Conservation (phyloP, 2,329 filamentous ascomycete genomes). For the Colletotrichum cereale region DNA sequence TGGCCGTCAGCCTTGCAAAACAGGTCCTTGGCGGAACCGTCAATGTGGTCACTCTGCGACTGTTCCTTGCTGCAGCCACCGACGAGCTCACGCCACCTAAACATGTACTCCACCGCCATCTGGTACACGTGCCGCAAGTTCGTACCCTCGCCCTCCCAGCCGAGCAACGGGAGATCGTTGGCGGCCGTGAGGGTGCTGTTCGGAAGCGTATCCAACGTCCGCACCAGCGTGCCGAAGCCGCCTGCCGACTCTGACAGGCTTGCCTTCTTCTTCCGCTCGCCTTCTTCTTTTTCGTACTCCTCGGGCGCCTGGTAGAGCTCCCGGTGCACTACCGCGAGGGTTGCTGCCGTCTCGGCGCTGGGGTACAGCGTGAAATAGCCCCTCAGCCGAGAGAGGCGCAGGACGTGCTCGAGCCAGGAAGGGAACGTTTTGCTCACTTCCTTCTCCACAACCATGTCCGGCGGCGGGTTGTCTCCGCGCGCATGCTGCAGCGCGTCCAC, state of each 20-base stretch:
- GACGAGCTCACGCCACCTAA: constrained; percentile 71
- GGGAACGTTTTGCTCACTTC: constrained; percentile 76
- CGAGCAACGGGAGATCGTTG: constrained; percentile 68
- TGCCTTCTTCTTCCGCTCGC: constrained; percentile 42
- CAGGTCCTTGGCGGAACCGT: constrained; percentile 67
- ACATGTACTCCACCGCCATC: constrained; percentile 64
- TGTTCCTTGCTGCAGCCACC: constrained; percentile 71
- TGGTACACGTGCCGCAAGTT: constrained; percentile 55
- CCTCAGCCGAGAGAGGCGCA: constrained; percentile 80
- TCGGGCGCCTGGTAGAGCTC: constrained; percentile 82
- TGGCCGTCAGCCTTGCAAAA: constrained; percentile 65
- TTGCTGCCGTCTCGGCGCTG: constrained; percentile 62
- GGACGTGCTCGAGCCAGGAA: constrained; percentile 81
- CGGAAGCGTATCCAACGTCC: constrained; percentile 63
- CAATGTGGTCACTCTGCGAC: constrained; percentile 44
- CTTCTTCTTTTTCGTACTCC: constrained; percentile 62
- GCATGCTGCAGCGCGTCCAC: constrained; percentile 63
- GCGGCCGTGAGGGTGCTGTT: constrained; percentile 58
- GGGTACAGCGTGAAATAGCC: constrained; percentile 88
- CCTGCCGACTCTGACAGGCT: constrained; percentile 44
- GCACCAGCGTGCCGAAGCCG: constrained; percentile 51
- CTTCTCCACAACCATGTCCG: constrained; percentile 63
- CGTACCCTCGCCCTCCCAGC: constrained; percentile 71
- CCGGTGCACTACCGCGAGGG: constrained; percentile 80
- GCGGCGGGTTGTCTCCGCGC: constrained; percentile 47